Evolutionary conservation across 805 yeast species (phyloP).

Genomic region (Metschnikowia gelsemii): DNA sequence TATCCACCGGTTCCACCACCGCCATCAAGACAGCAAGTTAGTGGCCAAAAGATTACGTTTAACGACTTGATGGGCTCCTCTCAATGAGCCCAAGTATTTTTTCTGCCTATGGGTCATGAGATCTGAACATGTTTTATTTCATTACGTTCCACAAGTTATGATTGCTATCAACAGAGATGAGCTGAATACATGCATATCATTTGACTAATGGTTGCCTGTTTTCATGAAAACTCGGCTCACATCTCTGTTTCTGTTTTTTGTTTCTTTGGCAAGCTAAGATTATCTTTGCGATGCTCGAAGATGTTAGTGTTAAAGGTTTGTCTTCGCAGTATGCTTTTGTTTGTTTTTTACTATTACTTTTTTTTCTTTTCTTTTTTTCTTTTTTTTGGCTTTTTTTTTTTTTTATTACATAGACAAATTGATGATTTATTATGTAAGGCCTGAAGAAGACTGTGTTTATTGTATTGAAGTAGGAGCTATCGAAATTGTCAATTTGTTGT

Average conservation of each 20-base stretch:
- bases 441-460: too few species aligned
- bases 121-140: conserved; percentile 3
- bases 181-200: neutral
- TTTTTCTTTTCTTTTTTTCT: conserved; percentile 2
- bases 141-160: conserved; percentile 1
- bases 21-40: conserved; percentile 12
- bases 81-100: conserved; percentile 7
- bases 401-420: conserved; percentile 4
- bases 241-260: neutral
- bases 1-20: conserved; percentile 19
- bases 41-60: conserved; percentile 41
- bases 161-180: neutral
- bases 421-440: conserved; percentile 4
- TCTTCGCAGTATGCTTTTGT: neutral
- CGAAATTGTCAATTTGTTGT: too few species aligned
- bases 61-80: conserved; percentile 38
- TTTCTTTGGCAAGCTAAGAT: neutral
- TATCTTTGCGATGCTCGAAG: neutral
- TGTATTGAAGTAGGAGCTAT: too few species aligned
- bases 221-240: neutral
- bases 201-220: neutral
- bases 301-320: neutral
- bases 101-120: neutral
- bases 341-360: conserved; percentile 1
- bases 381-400: conserved; percentile 2